Evolutionary conservation across 768 basidiomycete species (phyloP).

Genomic region (Rhodotorula diobovata): DNA sequence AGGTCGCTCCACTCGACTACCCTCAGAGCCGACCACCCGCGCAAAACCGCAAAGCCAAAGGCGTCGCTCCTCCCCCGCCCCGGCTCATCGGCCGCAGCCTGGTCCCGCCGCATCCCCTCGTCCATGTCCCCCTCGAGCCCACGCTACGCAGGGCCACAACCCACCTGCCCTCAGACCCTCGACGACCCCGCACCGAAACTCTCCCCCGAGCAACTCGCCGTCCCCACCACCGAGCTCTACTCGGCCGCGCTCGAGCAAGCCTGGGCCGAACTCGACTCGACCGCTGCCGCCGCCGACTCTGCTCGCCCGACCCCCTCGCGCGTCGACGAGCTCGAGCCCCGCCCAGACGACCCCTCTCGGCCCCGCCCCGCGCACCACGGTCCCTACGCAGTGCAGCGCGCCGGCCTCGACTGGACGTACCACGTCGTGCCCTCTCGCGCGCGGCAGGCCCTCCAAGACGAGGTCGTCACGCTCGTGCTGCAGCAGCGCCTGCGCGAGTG

Average conservation of each 20-base stretch:
- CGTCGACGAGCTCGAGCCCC: slow-evolving; percentile 18
- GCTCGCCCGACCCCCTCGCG: not conserved
- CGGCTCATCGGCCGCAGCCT: slow-evolving; percentile 6
- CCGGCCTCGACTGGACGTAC: slow-evolving; percentile 41
- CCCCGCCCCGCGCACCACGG: slow-evolving; percentile 25
- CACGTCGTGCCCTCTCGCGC: slow-evolving; percentile 37
- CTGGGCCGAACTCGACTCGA: slow-evolving; percentile 11
- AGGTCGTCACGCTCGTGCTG: slow-evolving; percentile 36
- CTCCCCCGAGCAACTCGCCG: slow-evolving; percentile 20
- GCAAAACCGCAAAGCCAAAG: not conserved
- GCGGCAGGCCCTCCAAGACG: slow-evolving; percentile 42
- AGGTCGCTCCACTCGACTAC: no score
- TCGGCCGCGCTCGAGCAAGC: slow-evolving; percentile 19
- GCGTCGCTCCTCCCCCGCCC: slow-evolving; percentile 30
- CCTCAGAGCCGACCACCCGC: not conserved
- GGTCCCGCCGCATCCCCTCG: no score
- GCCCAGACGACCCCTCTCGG: not conserved
- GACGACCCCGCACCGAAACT: slow-evolving; percentile 28
- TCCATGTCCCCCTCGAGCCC: slow-evolving; percentile 6
- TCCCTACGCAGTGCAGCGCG: slow-evolving; percentile 16
- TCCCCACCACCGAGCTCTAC: slow-evolving; percentile 42
- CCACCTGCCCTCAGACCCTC: not conserved
- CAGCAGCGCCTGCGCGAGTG: slow-evolving; percentile 14
- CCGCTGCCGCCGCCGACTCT: not conserved
- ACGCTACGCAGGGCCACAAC: slow-evolving; percentile 17